Evolutionary conservation across 2,329 filamentous ascomycete species (phyloP), one percentile per base, ranked within the genome.

Genomic region (Botrytis medusae): DNA sequence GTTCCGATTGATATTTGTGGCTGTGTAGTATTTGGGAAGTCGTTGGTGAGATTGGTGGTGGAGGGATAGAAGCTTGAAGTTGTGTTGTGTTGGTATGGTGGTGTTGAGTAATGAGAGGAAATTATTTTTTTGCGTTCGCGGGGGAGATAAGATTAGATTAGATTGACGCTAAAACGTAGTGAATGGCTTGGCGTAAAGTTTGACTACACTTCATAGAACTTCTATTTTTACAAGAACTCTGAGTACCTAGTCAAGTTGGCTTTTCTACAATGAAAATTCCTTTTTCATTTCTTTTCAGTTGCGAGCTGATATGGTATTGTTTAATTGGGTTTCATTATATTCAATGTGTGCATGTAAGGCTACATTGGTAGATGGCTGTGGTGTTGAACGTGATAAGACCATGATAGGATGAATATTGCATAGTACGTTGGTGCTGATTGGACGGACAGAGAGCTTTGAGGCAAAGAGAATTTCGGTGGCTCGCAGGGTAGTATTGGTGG

Each of bases 121-220:
- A 64, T 51, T 67, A 59, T 44, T 67, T 72, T 72, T 72, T 67
- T 72, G 37, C 37, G 8, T 48, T n/a, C n/a, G 32, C 48, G 60
- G 60, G 48, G 70, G 70, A 51, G 70, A 64, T 72, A 51, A 64
- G 62, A 54, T 54, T 67, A 54, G 70, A 72, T 72, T 67, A 54
- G 69, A 72, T 67, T n/a, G 34, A 9, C 65, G 65, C 65, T 57
- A 54, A n/a, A 2, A 5, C 25, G 25, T n/a, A 44, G 25, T 63
- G 16, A 44, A 16, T 63, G 16, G n/a, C n/a, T 32, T 64, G 42
- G 61, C 61, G 18, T 44, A 16, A 16, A 44, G 22, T 63, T 20
- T n/a, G 59, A 61, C 59, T 29, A 44, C 25, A 29, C 37, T 29
- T 29, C 61, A 40, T 61, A 20, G 18, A 32, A 29, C 14, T 51